Evolutionary conservation across 306 rosid species (phyloP).

Genomic region (Macrotyloma uniflorum): DNA sequence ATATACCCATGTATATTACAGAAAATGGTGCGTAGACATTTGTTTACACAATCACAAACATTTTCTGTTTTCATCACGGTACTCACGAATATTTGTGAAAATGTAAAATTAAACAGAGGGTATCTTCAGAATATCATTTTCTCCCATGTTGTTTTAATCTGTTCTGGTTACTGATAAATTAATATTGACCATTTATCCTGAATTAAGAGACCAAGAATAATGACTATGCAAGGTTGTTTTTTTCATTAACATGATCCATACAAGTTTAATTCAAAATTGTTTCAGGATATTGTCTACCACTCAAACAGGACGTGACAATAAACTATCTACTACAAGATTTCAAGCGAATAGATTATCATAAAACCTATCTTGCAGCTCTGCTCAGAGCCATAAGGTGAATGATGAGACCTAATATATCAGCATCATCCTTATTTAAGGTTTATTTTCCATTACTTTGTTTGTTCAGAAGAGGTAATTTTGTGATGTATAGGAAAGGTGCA

Average conservation of each 20-base stretch:
- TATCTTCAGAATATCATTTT: background rate
- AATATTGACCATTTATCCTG: too few relatives aligned
- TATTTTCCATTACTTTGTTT: background rate
- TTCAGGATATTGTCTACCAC: constrained; percentile 51
- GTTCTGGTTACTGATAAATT: too few relatives aligned
- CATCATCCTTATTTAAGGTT: background rate
- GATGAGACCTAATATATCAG: background rate
- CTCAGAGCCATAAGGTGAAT: constrained; percentile 61
- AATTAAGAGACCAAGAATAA: background rate
- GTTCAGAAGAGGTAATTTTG: background rate
- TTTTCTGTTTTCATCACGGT: too few relatives aligned
- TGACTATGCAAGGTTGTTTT: background rate
- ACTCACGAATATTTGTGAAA: too few relatives aligned
- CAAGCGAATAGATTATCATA: constrained; percentile 55
- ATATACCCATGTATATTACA: constrained; percentile 60
- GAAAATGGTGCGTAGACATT: constrained; percentile 89
- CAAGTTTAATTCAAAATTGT: too few relatives aligned
- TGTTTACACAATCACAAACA: too few relatives aligned
- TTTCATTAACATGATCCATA: too few relatives aligned
- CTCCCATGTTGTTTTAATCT: too few relatives aligned
- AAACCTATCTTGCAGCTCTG: constrained; percentile 59
- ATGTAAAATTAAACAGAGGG: too few relatives aligned
- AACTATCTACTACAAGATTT: constrained; percentile 50
- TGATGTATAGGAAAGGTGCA: constrained; percentile 59
- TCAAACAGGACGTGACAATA: background rate